Conservation (phyloP, 306 rosid genomes). For the Quercus wislizeni region DNA sequence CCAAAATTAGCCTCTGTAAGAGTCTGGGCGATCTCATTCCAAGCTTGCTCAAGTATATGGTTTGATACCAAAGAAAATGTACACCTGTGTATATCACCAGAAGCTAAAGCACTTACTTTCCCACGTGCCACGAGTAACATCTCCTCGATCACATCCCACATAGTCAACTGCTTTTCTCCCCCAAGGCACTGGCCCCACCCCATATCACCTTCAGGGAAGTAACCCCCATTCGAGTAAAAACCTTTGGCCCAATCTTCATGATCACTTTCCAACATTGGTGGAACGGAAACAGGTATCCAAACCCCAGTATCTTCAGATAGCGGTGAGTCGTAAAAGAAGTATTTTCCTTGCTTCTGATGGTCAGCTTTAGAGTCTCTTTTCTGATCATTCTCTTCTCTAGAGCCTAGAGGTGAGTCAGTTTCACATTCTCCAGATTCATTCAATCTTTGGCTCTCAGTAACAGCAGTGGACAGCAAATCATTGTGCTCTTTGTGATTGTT, state of each 20-base stretch:
- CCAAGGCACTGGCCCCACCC: slow-evolving; percentile 74
- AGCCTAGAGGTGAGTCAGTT: slow-evolving; percentile 28
- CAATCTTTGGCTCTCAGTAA: slow-evolving; percentile 14
- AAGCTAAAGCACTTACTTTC: slow-evolving; percentile 65
- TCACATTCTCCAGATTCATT: slow-evolving; percentile 27
- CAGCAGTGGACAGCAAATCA: slow-evolving; percentile 28
- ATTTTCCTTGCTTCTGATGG: slow-evolving; percentile 46
- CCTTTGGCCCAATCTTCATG: slow-evolving; percentile 70
- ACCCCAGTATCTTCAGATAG: slow-evolving; percentile 79
- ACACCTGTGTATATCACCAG: slow-evolving; percentile 46
- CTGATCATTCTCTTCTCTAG: slow-evolving; percentile 27
- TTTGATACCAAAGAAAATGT: slow-evolving; percentile 61
- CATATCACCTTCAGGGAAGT: slow-evolving; percentile 82
- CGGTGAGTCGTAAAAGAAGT: slow-evolving; percentile 75
- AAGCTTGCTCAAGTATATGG: slow-evolving; percentile 82
- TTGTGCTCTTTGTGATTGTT: slow-evolving; percentile 21
- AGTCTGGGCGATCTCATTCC: slow-evolving; percentile 91
- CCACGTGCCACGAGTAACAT: slow-evolving; percentile 87
- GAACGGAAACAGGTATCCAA: slow-evolving; percentile 98
- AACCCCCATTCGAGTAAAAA: slow-evolving; percentile 69
- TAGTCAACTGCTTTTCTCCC: slow-evolving; percentile 82
- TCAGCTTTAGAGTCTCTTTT: slow-evolving; percentile 28
- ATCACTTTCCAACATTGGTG: slow-evolving; percentile 84
- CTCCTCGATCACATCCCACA: slow-evolving; percentile 96
- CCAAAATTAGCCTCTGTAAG: slow-evolving; percentile 75